Evolutionary conservation across 2,329 filamentous ascomycete species (phyloP).

Genomic region (Seiridium unicorne): DNA sequence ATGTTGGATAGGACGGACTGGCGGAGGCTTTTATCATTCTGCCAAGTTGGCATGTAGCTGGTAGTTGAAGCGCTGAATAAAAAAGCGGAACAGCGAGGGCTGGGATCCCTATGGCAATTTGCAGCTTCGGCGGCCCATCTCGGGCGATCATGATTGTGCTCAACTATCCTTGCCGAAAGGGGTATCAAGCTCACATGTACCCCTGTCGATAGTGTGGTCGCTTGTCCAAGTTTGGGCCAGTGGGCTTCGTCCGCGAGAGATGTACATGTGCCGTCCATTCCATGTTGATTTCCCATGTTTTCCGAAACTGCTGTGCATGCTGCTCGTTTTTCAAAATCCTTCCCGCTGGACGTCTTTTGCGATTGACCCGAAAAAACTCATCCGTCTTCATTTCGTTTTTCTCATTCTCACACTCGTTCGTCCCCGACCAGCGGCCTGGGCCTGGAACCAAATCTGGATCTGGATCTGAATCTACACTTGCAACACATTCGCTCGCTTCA

Average conservation of each 20-base stretch:
- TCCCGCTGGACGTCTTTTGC: not conserved
- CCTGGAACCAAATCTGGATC: too few species aligned
- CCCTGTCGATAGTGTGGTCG: not conserved
- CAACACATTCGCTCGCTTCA: not conserved
- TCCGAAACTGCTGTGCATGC: not conserved
- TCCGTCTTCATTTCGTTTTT: not conserved
- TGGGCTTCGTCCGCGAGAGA: too few species aligned
- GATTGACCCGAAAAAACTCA: too few species aligned
- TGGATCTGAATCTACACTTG: not conserved
- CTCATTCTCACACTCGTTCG: not conserved
- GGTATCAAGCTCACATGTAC: not conserved
- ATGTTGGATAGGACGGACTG: too few species aligned
- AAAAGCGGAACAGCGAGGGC: not conserved
- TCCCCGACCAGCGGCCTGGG: not conserved
- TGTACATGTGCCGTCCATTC: not conserved
- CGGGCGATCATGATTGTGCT: constrained; percentile 4
- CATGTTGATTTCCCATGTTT: not conserved
- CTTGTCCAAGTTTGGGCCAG: constrained; percentile 2
- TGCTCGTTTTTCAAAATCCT: not conserved
- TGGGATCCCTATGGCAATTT: not conserved
- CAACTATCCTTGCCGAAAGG: constrained; percentile 5
- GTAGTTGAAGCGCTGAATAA: not conserved
- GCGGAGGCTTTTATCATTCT: too few species aligned
- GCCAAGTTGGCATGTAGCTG: not conserved
- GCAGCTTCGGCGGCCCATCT: not conserved